phyloP scores from a whole-genome alignment of 2,329 filamentous ascomycete species.

The Claviceps purpurea region DNA sequence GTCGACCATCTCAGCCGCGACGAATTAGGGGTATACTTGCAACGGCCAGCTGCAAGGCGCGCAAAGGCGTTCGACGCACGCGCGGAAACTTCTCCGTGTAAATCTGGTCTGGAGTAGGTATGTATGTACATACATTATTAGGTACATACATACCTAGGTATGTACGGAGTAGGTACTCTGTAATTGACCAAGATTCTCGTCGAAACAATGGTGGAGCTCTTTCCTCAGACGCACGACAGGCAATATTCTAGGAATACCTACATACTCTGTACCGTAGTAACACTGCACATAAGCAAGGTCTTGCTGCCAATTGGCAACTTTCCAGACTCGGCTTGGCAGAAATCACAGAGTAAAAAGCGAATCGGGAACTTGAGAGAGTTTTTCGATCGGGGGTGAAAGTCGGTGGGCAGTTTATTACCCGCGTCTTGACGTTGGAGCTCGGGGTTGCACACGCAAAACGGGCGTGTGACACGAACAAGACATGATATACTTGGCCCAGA shows the following conservation, averaged over 20 bases:
- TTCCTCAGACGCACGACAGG: background rate
- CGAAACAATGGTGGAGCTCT: background rate
- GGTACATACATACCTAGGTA: too few relatives aligned
- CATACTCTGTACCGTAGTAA: background rate
- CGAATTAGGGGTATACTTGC: background rate
- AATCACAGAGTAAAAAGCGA: background rate
- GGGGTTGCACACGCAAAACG: too few relatives aligned
- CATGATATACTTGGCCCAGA: too few relatives aligned
- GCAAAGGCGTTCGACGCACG: background rate
- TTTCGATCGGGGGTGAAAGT: background rate
- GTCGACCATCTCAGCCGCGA: background rate
- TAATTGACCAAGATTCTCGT: too few relatives aligned
- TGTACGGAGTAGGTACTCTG: background rate
- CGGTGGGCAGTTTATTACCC: background rate
- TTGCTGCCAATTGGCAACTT: background rate
- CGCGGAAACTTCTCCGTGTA: background rate
- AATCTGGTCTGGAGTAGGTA: background rate
- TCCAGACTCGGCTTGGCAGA: background rate
- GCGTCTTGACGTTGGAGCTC: background rate
- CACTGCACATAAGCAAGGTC: background rate
- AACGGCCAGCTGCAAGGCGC: background rate
- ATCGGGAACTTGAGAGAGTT: background rate
- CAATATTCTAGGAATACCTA: background rate
- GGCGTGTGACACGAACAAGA: too few relatives aligned
- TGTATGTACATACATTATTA: background rate